These are phyloP conservation scores for Pinus taeda DNA, from an alignment of 75 land plant genomes.

Conservation along the genomic window DNA sequence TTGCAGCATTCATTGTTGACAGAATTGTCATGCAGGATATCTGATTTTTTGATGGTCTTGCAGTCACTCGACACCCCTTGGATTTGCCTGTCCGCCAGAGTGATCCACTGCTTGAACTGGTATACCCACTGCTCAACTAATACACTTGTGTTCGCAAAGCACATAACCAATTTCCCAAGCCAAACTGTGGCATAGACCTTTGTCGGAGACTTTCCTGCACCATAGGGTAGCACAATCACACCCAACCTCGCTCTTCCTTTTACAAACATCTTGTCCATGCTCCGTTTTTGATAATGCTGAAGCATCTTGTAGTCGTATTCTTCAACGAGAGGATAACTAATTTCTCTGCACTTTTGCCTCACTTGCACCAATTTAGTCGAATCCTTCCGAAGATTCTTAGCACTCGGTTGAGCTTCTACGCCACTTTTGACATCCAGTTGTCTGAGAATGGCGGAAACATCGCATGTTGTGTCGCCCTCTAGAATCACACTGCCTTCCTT, in stretches of 20 bases:
- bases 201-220: constrained; percentile 19
- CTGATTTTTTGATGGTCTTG: background rate
- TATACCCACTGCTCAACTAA: constrained; percentile 24
- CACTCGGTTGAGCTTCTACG: too few species aligned
- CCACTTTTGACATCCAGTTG: too few species aligned
- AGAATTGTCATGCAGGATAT: too few species aligned
- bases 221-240: constrained; percentile 23
- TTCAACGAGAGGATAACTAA: too few species aligned
- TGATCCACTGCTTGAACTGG: constrained; percentile 19
- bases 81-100: constrained; percentile 7
- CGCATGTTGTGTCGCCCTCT: too few species aligned
- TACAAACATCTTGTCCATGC: constrained; percentile 23
- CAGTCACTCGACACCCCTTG: constrained; percentile 15
- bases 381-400: too few species aligned
- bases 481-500: too few species aligned
- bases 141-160: constrained; percentile 19
- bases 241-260: constrained; percentile 19
- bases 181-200: constrained; percentile 17
- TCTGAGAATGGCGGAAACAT: too few species aligned
- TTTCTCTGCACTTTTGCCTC: too few species aligned
- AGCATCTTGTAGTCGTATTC: too few species aligned
- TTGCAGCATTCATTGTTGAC: too few species aligned
- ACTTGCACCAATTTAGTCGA: too few species aligned
- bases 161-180: constrained; percentile 13
- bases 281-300: background rate